Conservation (phyloP, 2,329 filamentous ascomycete species). For the Clonostachys sp. region DNA sequence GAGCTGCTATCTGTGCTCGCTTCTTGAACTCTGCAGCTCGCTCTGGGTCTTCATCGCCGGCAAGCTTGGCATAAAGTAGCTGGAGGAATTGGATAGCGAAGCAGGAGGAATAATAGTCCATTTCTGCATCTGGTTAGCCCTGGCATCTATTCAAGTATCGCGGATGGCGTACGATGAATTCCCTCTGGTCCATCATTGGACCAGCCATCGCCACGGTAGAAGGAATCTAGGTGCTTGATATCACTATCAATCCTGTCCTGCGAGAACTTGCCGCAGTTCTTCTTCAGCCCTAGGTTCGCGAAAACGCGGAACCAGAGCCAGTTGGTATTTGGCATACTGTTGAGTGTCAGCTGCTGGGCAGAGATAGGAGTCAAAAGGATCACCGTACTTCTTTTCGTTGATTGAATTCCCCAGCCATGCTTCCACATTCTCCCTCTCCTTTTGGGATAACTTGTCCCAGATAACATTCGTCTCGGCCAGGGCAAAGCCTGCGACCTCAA, state of each 20-base stretch:
- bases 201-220: slow-evolving; percentile 79
- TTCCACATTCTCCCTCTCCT: slow-evolving; percentile 62
- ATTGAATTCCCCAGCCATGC: slow-evolving; percentile 70
- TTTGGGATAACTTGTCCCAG: slow-evolving; percentile 60
- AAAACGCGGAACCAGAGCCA: slow-evolving; percentile 85
- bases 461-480: slow-evolving; percentile 64
- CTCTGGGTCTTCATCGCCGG: slow-evolving; percentile 59
- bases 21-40: slow-evolving; percentile 66
- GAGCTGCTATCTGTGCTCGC: slow-evolving; percentile 60
- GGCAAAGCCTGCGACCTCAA: slow-evolving; percentile 47
- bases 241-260: slow-evolving; percentile 67
- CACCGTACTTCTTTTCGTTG: slow-evolving; percentile 65
- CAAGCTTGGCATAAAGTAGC: slow-evolving; percentile 70
- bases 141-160: neutral
- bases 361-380: neutral
- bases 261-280: slow-evolving; percentile 68
- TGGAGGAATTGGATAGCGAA: slow-evolving; percentile 81
- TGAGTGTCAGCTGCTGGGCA: neutral
- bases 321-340: slow-evolving; percentile 63
- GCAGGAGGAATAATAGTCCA: slow-evolving; percentile 81
- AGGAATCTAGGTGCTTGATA: slow-evolving; percentile 74
- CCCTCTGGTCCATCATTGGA: slow-evolving; percentile 76
- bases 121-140: slow-evolving; percentile 38
- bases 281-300: slow-evolving; percentile 73
- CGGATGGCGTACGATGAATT: slow-evolving; percentile 53